These are phyloP conservation scores for Fusarium brachygibbosum DNA, from an alignment of 2,329 filamentous ascomycete genomes.

Conservation along the genomic window DNA sequence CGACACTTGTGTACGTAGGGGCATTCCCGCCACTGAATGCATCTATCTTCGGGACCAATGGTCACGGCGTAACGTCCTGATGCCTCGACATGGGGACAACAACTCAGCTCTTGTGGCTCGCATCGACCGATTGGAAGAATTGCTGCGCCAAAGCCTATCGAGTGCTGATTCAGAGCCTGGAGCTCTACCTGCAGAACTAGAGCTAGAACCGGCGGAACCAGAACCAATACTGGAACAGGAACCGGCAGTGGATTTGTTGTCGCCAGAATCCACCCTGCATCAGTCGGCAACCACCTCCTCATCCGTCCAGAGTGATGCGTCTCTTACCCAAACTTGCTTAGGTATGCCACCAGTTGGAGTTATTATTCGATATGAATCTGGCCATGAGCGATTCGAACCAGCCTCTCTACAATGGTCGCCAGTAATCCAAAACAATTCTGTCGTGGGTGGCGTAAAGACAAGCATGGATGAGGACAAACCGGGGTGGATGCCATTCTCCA, in stretches of 20 bases:
- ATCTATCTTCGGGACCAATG: slow-evolving; percentile 31
- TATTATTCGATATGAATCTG: slow-evolving; percentile 20
- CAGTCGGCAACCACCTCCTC: background rate
- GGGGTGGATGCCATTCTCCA: background rate
- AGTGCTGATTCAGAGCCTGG: background rate
- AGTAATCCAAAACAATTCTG: background rate
- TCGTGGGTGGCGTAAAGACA: background rate
- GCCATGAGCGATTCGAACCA: slow-evolving; percentile 27
- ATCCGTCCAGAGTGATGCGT: background rate
- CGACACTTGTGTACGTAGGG: slow-evolving; percentile 33
- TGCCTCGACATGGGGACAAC: slow-evolving; percentile 5
- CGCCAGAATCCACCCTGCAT: background rate
- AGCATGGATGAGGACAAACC: background rate
- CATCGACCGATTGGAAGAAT: slow-evolving; percentile 6
- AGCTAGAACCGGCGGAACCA: background rate
- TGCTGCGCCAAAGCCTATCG: background rate
- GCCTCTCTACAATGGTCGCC: slow-evolving; percentile 26
- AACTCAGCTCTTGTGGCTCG: slow-evolving; percentile 4
- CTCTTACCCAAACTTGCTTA: background rate
- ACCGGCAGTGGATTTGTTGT: background rate
- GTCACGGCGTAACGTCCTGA: background rate
- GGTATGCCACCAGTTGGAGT: background rate
- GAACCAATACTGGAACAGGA: background rate
- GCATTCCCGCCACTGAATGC: slow-evolving; percentile 24
- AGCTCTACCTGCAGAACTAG: background rate